Conservation (phyloP, 345 rosid genomes). For the Aethionema arabicum region DNA sequence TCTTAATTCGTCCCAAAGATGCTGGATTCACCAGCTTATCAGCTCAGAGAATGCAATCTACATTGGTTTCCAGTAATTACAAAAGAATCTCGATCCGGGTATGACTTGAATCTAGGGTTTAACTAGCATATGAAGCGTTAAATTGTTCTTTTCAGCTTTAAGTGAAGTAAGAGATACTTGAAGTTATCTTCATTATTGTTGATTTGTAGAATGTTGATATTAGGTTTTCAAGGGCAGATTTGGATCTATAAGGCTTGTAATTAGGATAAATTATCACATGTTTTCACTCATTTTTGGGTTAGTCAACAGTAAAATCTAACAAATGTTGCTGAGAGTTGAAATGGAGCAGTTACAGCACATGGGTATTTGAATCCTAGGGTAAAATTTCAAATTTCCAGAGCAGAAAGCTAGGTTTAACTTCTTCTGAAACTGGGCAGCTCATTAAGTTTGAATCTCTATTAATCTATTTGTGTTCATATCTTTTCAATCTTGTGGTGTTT, state of each 20-base stretch:
- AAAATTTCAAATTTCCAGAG: neutral
- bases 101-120: neutral
- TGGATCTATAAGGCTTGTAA: too few relatives aligned
- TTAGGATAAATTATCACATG: too few relatives aligned
- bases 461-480: neutral
- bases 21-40: conserved; percentile 34
- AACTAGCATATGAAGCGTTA: neutral
- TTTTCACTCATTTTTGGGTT: too few relatives aligned
- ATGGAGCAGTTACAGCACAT: too few relatives aligned
- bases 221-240: too few relatives aligned
- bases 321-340: too few relatives aligned
- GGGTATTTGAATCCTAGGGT: neutral
- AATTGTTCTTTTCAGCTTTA: conserved; percentile 4
- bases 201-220: neutral
- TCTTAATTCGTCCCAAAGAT: neutral
- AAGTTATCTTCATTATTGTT: neutral
- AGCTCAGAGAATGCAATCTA: conserved; percentile 33
- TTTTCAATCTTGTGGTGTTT: too few relatives aligned
- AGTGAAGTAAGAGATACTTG: neutral
- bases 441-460: conserved; percentile 16
- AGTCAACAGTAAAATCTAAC: too few relatives aligned
- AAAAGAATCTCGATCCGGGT: conserved; percentile 38
- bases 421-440: neutral
- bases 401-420: neutral
- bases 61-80: conserved; percentile 29